Evolutionary conservation across 495 filamentous ascomycete species (phyloP).

Genomic region (Neurospora sp.): DNA sequence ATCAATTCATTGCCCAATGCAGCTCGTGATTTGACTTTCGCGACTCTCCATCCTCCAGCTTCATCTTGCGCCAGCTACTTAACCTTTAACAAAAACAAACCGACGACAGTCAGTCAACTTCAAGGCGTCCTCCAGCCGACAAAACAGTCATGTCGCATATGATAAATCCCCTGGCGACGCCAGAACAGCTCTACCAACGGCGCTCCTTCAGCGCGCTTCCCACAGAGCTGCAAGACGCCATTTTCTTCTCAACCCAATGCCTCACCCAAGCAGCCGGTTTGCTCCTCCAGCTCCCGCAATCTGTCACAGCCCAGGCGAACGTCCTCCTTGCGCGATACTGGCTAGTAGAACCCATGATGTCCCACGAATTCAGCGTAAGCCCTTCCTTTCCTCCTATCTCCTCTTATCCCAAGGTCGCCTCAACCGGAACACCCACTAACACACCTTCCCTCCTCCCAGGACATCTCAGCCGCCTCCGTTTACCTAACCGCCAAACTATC

Average conservation of each 20-base stretch:
- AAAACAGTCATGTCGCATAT: conserved; percentile 43
- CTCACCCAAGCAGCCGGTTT: conserved; percentile 85
- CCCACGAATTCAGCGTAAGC: conserved; percentile 37
- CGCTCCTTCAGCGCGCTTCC: conserved; percentile 55
- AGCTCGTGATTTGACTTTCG: too few species aligned
- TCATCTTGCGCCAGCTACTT: not conserved
- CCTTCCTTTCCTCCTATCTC: not conserved
- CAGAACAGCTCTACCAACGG: conserved; percentile 55
- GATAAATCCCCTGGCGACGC: conserved; percentile 78
- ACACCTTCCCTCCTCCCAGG: conserved; percentile 33
- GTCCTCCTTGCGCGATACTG: conserved; percentile 86
- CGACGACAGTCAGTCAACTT: not conserved
- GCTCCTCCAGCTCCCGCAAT: conserved; percentile 76
- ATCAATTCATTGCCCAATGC: not conserved
- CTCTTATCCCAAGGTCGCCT: not conserved
- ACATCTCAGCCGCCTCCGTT: conserved; percentile 69
- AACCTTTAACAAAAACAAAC: not conserved
- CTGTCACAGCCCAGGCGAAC: conserved; percentile 78
- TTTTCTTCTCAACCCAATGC: conserved; percentile 56
- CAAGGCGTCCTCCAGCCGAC: not conserved
- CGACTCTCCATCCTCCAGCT: not conserved
- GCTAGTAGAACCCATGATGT: conserved; percentile 42
- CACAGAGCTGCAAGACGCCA: conserved; percentile 61
- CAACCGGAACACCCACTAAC: not conserved
- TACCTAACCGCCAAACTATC: conserved; percentile 83